Base-by-base conservation (phyloP, 768 basidiomycete genomes). In the Epithele typhae region DNA sequence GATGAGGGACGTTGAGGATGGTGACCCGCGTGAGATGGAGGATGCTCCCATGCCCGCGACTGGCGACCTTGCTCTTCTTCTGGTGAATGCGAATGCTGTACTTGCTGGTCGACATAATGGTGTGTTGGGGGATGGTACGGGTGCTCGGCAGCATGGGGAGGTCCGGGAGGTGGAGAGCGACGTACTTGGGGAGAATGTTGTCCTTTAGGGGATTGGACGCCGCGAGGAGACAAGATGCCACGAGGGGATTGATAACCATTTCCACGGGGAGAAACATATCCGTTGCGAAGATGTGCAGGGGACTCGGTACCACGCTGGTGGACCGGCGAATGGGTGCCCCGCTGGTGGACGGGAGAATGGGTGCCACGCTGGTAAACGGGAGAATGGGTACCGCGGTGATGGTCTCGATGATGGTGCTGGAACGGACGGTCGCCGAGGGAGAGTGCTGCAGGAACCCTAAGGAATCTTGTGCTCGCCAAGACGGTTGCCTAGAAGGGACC, bases 1-100 rank as follows among this genome's bases (percentile, higher is more conserved):
- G 84, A 87, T 11, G 65, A 56, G 23, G 78, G 76, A 15, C 74
- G 76, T 34, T 42, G 46, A 36, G 53, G 46, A 40, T 50, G 54
- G 4, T 39, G 45, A 19, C 39, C 40, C 9, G 18, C 23, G 17
- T 32, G 41, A 17, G 24, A 22, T 14, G 7, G 27, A 14, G 27
- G 7, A 30, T 30, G 27, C 27, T 7, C 7, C 27, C 14, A 14
- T 30, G 27, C 7, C 27, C 8, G 27, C 14, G 14, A 30, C 8
- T 30, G 14, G 27, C 27, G 27, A 14, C 7, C 27, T 30, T n/a
- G n/a, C n/a, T n/a, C 37, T 4, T 30, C 17, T 33, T 36, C 23
- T 24, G 17, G 18, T 7, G 34, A 4, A 30, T 45, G 34, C 40
- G 57, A 53, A 41, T 45, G 45, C 11, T 39, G 27, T 7, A 30